Base-by-base conservation (phyloP, 1,284 basidiomycete genomes). In the Fomitopsis betulina region DNA sequence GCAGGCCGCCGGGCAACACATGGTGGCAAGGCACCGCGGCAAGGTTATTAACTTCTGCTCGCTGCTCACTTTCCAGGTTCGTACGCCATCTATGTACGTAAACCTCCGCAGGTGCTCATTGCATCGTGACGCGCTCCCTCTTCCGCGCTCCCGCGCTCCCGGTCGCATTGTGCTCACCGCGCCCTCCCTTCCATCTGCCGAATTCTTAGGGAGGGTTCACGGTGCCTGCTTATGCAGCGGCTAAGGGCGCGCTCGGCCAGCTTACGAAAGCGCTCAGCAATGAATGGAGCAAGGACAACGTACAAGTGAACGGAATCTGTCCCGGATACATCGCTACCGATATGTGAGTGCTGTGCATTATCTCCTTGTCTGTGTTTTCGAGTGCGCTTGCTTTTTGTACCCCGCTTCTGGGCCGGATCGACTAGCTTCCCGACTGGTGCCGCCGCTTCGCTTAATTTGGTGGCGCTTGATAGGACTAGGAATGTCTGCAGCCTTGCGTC, bases 261-360 rank as follows among this genome's bases (percentile, higher is more conserved):
- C 80, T 91, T 62, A 93, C 91, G 21, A 93, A 93, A 71, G 88
- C 87, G 5, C 76, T 90, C 59, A 80, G 81, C 65, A 89, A 87
- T 65, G 89, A 90, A 64, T 92, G 89, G 89, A 80, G 83, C 45
- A 80, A 83, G 65, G 85, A 93, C 69, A 94, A 93, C 64, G 85
- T 97, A 58, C 91, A 94, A 70, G 93, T 96, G 52, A 95, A 96
- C 71, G 91, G 82, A 53, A 94, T 98, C 64, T 90, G 90, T 53
- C 94, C 94, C 25, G 94, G 94, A 23, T 96, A 97, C 74, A 89
- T 96, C 66, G 83, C 84, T n/a, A 96, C 94, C 37, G 93, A 96
- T 69, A 93, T 93, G 85, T 89, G 72, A 74, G 83, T 77, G n/a
- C n/a, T n/a, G n/a, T n/a, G 37, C 42, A 23, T 47, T 38, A 40